A percentile compares a stretch with the other conserved stretches of the same genome.
Conservation (phyloP, 495 filamentous ascomycete species). For the Penicillium steckii region DNA sequence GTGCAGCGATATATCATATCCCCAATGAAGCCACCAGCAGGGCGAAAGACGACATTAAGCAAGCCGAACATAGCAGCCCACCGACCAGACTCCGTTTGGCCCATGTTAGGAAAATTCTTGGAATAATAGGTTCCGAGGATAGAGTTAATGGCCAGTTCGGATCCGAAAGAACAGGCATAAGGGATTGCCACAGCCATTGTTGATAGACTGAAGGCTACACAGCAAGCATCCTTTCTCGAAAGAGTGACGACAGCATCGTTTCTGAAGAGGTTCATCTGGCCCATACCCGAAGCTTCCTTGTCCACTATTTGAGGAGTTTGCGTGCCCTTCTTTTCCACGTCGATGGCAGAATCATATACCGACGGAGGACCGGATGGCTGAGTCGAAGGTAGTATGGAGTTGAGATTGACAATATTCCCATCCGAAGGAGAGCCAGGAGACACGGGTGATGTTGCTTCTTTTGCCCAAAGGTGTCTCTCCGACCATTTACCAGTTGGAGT, state of each 20-base stretch:
- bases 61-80: constrained; percentile 94
- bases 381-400: constrained; percentile 34
- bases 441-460: constrained; percentile 12
- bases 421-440: constrained; percentile 24
- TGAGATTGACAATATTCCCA: constrained; percentile 56
- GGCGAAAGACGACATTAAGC: constrained; percentile 74
- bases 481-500: constrained; percentile 83
- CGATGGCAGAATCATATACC: constrained; percentile 40
- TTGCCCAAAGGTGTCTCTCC: constrained; percentile 57
- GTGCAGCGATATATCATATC: constrained; percentile 69
- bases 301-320: constrained; percentile 35
- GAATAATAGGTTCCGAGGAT: constrained; percentile 78
- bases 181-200: constrained; percentile 63
- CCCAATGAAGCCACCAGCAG: constrained; percentile 68
- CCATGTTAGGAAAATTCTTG: constrained; percentile 70
- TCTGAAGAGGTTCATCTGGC: constrained; percentile 55
- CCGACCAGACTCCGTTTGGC: constrained; percentile 68
- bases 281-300: constrained; percentile 51
- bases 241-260: constrained; percentile 63
- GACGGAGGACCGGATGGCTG: constrained; percentile 31
- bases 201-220: constrained; percentile 62
- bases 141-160: constrained; percentile 82
- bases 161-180: constrained; percentile 87
- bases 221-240: constrained; percentile 55
- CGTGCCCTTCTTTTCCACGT: constrained; percentile 42